Base-by-base conservation (phyloP, 257 asterid species). In the Nicotiana noctiflora region DNA sequence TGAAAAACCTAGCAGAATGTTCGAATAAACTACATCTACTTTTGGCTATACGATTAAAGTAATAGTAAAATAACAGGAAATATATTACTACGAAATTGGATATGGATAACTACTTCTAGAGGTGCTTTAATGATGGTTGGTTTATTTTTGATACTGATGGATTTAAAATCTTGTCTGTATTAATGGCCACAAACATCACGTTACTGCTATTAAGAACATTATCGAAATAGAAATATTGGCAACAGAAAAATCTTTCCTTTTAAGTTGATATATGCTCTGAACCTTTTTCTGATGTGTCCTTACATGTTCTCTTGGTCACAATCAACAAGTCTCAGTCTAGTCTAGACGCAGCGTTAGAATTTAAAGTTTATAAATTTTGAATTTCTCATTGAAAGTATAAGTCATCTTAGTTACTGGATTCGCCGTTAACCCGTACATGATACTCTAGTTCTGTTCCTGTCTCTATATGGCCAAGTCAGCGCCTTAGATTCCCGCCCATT, bases 331-430 rank as follows among this genome's bases (percentile, higher is more conserved):
- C 18, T 51, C 4, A 1, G 8, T 40, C 2, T 37, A 0, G 37
- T 1, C 5, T 4, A 31, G 34, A n/a, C n/a, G n/a, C n/a, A n/a
- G 6, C 8, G 10, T 7, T 3, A 40, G 3, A 0, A 40, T 40
- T 40, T 40, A 8, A 8, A 40, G 3, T 40, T 8, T 7, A 40
- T 40, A 11, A 0, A 40, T 40, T 40, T 40, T 40, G 0, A 40
- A 40, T 40, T 40, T 40, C 0, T 0, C 11, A 40, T 40, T 0
- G 0, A 40, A 8, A 0, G 1, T 0, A 40, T 40, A 7, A 0
- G 3, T 40, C 0, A 3, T 40, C 3, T 11, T 40, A 8, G 11
- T 40, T 0, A 40, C 0, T 40, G 49, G 10, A 2, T 40, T 40
- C 3, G 11, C 3, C 10, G 0, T 7, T 37, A 7, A 7, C 10